A percentile compares a stretch with the other conserved stretches of the same genome.
Evolutionary conservation across 1,284 basidiomycete species (phyloP).

Genomic region (Pisolithus thermaeus): DNA sequence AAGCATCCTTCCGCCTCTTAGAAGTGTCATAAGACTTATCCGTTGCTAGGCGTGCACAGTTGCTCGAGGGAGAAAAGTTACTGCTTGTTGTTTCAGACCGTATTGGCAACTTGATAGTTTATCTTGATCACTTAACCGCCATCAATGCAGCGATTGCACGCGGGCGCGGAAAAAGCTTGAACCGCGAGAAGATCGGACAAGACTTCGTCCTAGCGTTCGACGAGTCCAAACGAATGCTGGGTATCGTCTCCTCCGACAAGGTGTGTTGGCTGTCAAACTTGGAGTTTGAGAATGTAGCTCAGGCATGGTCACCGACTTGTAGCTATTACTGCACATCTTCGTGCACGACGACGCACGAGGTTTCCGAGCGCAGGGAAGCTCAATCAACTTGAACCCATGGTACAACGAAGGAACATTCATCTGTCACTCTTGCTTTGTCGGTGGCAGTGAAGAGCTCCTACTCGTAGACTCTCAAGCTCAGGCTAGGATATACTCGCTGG

Average conservation of each 20-base stretch:
- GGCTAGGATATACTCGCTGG: constrained; percentile 46
- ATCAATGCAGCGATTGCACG: constrained; percentile 27
- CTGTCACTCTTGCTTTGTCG: constrained; percentile 34
- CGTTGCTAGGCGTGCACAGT: constrained; percentile 24
- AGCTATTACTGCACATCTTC: constrained; percentile 40
- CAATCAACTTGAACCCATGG: constrained; percentile 40
- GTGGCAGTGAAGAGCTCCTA: constrained; percentile 45
- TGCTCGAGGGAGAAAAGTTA: constrained; percentile 30
- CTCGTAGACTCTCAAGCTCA: constrained; percentile 39
- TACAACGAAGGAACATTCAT: constrained; percentile 33
- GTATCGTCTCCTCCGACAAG: constrained; percentile 32
- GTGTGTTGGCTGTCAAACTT: constrained; percentile 15
- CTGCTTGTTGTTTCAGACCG: constrained; percentile 33
- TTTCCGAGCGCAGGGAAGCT: constrained; percentile 35
- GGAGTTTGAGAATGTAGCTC: neutral
- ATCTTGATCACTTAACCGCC: constrained; percentile 26
- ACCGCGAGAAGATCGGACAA: constrained; percentile 35
- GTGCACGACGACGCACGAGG: constrained; percentile 34
- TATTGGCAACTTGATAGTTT: constrained; percentile 27
- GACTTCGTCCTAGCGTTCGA: constrained; percentile 36
- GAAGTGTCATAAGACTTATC: neutral
- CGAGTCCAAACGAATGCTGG: constrained; percentile 38
- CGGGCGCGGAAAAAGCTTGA: constrained; percentile 23
- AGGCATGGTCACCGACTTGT: neutral
- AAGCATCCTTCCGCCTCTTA: constrained; percentile 9